Percentiles rank a stretch among this genome's conserved stretches.
These are phyloP conservation scores for Coprinellus micaceus DNA, from an alignment of 768 basidiomycete species.

Conservation along the genomic window DNA sequence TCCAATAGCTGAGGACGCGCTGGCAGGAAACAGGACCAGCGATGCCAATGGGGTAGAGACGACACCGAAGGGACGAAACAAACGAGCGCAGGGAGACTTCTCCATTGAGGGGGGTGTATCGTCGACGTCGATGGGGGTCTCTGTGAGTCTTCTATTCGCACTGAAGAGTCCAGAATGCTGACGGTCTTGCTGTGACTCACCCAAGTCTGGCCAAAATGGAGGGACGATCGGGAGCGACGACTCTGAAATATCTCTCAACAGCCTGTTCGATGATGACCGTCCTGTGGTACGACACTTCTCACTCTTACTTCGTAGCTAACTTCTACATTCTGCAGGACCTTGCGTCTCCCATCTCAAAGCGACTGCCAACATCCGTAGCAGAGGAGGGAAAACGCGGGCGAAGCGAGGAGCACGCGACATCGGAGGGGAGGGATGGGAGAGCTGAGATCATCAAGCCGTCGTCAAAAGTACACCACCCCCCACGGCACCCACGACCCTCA, in stretches of 20 bases:
- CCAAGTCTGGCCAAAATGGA: not conserved
- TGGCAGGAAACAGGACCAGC: too few relatives aligned
- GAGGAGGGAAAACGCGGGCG: too few relatives aligned
- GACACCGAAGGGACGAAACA: too few relatives aligned
- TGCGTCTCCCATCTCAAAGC: not conserved
- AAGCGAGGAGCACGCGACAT: too few relatives aligned
- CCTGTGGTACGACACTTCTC: not conserved
- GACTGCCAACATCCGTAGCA: too few relatives aligned
- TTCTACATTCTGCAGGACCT: not conserved
- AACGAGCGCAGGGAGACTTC: too few relatives aligned
- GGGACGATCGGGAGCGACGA: not conserved
- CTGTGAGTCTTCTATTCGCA: too few relatives aligned
- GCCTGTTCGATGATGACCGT: not conserved
- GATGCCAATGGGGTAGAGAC: too few relatives aligned
- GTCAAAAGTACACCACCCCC: not conserved
- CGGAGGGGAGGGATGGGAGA: too few relatives aligned
- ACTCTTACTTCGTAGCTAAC: not conserved
- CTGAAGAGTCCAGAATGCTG: not conserved
- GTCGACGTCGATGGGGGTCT: too few relatives aligned
- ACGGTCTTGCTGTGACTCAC: not conserved
- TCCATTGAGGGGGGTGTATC: too few relatives aligned
- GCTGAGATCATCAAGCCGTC: not conserved
- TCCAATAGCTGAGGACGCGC: too few relatives aligned
- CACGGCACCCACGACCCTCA: not conserved
- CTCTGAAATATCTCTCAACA: not conserved